phyloP scores from a whole-genome alignment of 495 filamentous ascomycete genomes.

The Wilcoxina mikolae region DNA sequence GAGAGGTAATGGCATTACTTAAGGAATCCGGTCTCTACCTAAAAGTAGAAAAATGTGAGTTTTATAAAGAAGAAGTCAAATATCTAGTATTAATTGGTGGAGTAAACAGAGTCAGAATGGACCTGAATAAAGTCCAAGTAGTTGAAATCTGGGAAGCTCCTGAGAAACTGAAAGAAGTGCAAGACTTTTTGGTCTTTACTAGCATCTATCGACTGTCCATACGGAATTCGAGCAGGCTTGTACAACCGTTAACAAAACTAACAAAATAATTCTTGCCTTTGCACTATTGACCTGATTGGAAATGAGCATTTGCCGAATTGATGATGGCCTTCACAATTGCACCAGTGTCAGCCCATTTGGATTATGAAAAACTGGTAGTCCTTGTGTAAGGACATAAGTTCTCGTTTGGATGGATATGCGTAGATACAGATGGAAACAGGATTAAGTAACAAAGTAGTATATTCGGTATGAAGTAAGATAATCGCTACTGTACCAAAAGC shows the following conservation, averaged over 20 bases:
- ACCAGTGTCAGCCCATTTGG: constrained; percentile 4
- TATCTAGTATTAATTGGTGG: background rate
- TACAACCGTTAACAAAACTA: constrained; percentile 12
- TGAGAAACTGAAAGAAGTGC: constrained; percentile 21
- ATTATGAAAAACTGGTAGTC: background rate
- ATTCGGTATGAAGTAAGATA: too few relatives aligned
- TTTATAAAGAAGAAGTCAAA: background rate
- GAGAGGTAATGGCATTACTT: background rate
- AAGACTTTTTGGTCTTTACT: constrained; percentile 28
- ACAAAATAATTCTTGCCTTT: background rate
- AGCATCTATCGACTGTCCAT: constrained; percentile 32
- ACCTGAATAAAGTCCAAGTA: background rate
- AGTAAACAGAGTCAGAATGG: background rate
- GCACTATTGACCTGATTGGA: background rate
- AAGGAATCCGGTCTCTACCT: background rate
- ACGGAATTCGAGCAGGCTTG: constrained; percentile 16
- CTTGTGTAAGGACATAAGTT: too few relatives aligned
- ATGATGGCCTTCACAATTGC: constrained; percentile 1
- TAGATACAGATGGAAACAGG: too few relatives aligned
- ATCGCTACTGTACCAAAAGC: too few relatives aligned
- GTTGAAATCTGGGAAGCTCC: background rate
- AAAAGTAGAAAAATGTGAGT: constrained; percentile 8
- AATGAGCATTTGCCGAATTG: background rate
- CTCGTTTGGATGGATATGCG: too few relatives aligned
- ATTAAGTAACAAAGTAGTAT: too few relatives aligned